Percentiles rank a stretch among this genome's conserved stretches.
Evolutionary conservation across 2,329 filamentous ascomycete genomes (phyloP).

Genomic region (Bipolaris sorokiniana): DNA sequence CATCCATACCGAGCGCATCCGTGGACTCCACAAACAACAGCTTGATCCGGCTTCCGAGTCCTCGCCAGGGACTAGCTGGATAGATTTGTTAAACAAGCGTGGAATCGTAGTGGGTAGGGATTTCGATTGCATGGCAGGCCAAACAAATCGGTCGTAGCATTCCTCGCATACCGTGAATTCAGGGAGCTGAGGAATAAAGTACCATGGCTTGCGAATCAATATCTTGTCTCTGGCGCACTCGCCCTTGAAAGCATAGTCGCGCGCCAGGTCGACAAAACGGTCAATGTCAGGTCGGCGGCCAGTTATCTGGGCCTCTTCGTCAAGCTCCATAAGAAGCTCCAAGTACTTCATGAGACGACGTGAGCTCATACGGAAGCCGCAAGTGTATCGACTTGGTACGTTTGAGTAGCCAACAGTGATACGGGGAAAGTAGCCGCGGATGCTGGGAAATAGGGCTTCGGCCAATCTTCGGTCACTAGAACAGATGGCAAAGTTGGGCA

Average conservation of each 20-base stretch:
- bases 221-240: slow-evolving; percentile 72
- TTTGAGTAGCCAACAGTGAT: slow-evolving; percentile 40
- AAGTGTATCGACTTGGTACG: slow-evolving; percentile 59
- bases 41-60: slow-evolving; percentile 53
- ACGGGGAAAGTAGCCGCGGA: slow-evolving; percentile 68
- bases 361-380: slow-evolving; percentile 70
- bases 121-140: slow-evolving; percentile 63
- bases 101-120: slow-evolving; percentile 52
- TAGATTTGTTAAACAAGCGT: slow-evolving; percentile 57
- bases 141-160: slow-evolving; percentile 82
- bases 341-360: slow-evolving; percentile 64
- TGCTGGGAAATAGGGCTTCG: slow-evolving; percentile 73
- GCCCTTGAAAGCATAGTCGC: slow-evolving; percentile 48
- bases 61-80: slow-evolving; percentile 61
- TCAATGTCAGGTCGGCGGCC: slow-evolving; percentile 59
- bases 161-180: slow-evolving; percentile 85
- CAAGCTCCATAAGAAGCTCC: slow-evolving; percentile 61
- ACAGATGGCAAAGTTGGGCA: slow-evolving; percentile 78
- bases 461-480: slow-evolving; percentile 74
- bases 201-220: slow-evolving; percentile 71
- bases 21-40: slow-evolving; percentile 81
- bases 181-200: slow-evolving; percentile 75
- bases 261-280: slow-evolving; percentile 69
- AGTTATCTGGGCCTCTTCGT: slow-evolving; percentile 51
- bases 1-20: slow-evolving; percentile 77